Conservation (phyloP, 208 protist species). For the Trichomonas vaginalis region DNA sequence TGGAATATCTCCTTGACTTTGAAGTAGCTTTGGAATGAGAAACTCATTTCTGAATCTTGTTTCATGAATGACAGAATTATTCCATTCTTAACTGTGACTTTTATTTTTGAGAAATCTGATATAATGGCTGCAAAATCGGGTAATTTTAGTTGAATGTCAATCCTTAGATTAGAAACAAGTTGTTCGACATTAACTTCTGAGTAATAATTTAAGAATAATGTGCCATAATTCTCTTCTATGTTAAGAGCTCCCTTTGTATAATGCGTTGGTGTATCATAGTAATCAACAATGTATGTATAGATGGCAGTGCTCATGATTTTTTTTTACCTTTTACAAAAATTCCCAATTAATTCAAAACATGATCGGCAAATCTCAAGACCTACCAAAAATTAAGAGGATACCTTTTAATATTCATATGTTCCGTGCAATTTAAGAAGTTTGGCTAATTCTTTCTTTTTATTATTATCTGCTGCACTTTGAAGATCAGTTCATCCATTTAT, state of each 20-base stretch:
- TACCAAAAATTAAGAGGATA: too few relatives aligned
- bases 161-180: not conserved
- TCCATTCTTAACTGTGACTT: not conserved
- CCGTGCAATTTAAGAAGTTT: too few relatives aligned
- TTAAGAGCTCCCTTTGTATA: not conserved
- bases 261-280: not conserved
- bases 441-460: too few relatives aligned
- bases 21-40: not conserved
- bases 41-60: not conserved
- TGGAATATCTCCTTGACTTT: not conserved
- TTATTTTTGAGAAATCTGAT: not conserved
- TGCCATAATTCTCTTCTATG: not conserved
- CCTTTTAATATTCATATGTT: too few relatives aligned
- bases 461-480: too few relatives aligned
- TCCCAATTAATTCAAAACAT: too few relatives aligned
- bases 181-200: not conserved
- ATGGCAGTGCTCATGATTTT: too few relatives aligned
- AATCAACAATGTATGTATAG: too few relatives aligned
- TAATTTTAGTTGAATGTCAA: not conserved
- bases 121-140: not conserved
- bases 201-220: not conserved
- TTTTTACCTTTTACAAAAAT: too few relatives aligned
- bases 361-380: too few relatives aligned
- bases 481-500: too few relatives aligned
- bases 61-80: not conserved